A percentile compares a stretch with the other conserved stretches of the same genome.
phyloP scores from a whole-genome alignment of 345 rosid species.

The Gossypium australe region DNA sequence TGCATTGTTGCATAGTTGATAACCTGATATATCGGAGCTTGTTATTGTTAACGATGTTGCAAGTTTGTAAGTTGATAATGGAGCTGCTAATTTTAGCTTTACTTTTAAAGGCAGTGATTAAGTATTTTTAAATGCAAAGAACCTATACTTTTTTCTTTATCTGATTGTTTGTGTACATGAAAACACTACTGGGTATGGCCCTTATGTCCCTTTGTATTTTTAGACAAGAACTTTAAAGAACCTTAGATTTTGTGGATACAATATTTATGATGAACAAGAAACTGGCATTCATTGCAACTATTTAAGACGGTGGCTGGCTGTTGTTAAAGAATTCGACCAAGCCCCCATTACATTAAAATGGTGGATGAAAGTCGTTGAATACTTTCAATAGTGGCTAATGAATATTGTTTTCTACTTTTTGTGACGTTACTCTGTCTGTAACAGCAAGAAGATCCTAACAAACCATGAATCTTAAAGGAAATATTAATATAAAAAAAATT shows the following conservation, averaged over 20 bases:
- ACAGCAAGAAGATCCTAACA: not conserved
- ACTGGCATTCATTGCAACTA: not conserved
- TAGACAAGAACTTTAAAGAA: not conserved
- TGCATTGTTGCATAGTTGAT: not conserved
- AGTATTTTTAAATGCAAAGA: not conserved
- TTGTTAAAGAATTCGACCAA: not conserved
- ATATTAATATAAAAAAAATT: not conserved
- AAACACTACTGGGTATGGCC: not conserved
- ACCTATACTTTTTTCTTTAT: not conserved
- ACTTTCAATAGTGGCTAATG: not conserved
- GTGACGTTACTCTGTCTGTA: not conserved
- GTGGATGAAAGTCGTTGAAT: not conserved
- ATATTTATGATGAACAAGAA: not conserved
- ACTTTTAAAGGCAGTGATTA: not conserved
- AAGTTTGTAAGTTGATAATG: not conserved
- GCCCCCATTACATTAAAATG: not conserved
- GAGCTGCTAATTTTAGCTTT: not conserved
- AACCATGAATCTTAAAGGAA: not conserved
- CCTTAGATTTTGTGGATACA: not conserved
- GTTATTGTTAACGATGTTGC: not conserved
- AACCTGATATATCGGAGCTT: not conserved
- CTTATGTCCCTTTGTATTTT: no score
- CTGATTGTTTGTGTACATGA: not conserved
- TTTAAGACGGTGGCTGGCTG: slow-evolving; percentile 2
- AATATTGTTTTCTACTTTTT: not conserved